phyloP scores from a whole-genome alignment of 257 asterid genomes.

The Solanum pimpinellifolium region DNA sequence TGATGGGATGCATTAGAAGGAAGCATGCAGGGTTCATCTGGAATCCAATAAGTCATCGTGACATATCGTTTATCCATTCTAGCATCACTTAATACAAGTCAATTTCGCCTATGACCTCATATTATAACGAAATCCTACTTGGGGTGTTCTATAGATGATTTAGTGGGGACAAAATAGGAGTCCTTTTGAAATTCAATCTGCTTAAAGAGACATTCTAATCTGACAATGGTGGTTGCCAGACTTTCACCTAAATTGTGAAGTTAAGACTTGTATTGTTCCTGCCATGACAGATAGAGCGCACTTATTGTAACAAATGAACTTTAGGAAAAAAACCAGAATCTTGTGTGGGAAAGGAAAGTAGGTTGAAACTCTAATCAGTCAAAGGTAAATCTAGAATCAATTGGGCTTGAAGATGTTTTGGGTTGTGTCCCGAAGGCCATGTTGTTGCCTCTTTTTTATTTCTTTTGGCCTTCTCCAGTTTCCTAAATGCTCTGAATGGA shows the following conservation, averaged over 20 bases:
- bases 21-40: not conserved
- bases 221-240: not conserved
- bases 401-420: not conserved
- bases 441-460: not conserved
- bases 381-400: not conserved
- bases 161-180: not conserved
- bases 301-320: not conserved
- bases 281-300: not conserved
- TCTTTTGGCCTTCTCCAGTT: not conserved
- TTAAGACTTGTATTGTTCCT: not conserved
- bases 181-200: not conserved
- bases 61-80: not conserved
- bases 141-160: not conserved
- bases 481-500: not conserved
- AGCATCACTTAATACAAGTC: not conserved
- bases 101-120: not conserved
- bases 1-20: not conserved
- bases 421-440: not conserved
- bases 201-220: not conserved
- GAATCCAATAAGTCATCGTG: not conserved
- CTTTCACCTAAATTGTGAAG: not conserved
- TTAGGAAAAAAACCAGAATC: not conserved
- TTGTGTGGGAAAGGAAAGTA: not conserved
- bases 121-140: not conserved
- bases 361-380: not conserved